A percentile compares a stretch with the other conserved stretches of the same genome.
phyloP scores from a whole-genome alignment of 768 basidiomycete genomes.

The Galerina sulciceps region DNA sequence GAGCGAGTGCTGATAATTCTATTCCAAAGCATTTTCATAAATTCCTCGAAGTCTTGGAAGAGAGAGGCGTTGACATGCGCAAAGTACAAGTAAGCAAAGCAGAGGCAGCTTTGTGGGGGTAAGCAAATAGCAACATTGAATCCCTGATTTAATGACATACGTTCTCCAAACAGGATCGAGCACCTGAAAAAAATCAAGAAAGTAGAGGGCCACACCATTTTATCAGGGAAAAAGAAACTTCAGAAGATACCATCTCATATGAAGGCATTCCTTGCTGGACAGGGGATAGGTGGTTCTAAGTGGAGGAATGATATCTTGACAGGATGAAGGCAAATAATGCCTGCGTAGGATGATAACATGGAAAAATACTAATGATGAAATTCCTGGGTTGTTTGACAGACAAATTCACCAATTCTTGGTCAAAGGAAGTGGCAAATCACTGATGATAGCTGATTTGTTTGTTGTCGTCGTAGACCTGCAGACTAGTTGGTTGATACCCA shows the following conservation, averaged over 20 bases:
- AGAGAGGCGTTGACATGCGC: slow-evolving; percentile 60
- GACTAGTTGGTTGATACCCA: not conserved
- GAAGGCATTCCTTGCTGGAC: slow-evolving; percentile 8
- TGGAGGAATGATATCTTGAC: slow-evolving; percentile 16
- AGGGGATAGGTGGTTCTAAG: not conserved
- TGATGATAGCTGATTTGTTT: no score
- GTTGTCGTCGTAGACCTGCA: not conserved
- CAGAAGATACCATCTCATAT: slow-evolving; percentile 30
- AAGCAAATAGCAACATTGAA: slow-evolving; percentile 20
- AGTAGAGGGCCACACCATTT: slow-evolving; percentile 32
- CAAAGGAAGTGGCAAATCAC: no score
- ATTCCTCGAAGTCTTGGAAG: slow-evolving; percentile 55
- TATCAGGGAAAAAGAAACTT: slow-evolving; percentile 36
- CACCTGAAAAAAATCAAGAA: slow-evolving; percentile 50
- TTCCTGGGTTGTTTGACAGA: no score
- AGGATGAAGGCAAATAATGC: not conserved
- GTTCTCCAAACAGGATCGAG: slow-evolving; percentile 43
- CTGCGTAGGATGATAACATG: no score
- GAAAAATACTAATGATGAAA: no score
- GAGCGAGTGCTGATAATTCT: not conserved
- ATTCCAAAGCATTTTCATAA: slow-evolving; percentile 55
- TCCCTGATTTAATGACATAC: no score
- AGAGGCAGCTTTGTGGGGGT: slow-evolving; percentile 62
- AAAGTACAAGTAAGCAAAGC: slow-evolving; percentile 67
- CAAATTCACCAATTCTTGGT: no score